Base-by-base conservation (phyloP, 495 filamentous ascomycete genomes). In the Tirmania nivea region DNA sequence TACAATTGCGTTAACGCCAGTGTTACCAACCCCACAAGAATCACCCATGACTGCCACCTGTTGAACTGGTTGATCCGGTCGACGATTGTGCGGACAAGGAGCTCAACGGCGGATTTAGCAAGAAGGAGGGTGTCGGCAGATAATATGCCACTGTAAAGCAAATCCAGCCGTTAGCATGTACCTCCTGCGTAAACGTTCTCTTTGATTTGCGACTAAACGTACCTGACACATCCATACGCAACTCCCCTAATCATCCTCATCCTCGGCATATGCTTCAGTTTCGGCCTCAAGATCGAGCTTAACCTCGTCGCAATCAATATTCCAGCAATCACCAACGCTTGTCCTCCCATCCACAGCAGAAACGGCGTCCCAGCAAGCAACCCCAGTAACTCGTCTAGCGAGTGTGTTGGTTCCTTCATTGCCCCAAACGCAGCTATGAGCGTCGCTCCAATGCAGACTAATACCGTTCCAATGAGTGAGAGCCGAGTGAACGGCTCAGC, bases 31-130 rank as follows among this genome's bases (percentile, higher is more conserved):
- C 76, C 83, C 17, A 95, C 64, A 12, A 99, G 74, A 48, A 96
- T 86, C 62, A 84, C 76, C 92, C 92, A 99, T 2, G 90, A 94
- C 62, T 95, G 84, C 84, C 87, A 99, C 55, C 85, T 81, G 51
- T 87, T 84, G 69, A 99, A 99, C 69, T 99, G 85, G 63, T 99
- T 99, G 56, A 78, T 70, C 57, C 79, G 73, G 65, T 94, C 86
- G 16, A 86, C 75, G 35, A 95, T 75, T 1, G 92, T 96, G 56
- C 86, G 80, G 51, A 99, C 84, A n/a, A 99, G 75, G 34, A 99
- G 73, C 70, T 96, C 90, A 48, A 96, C 90, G 12, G 92, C 88
- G 19, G 87, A 93, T 67, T 99, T 99, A 49, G 90, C 90, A 54
- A 99, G 77, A 45, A 99, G 75, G 5, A 99, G 75, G 39, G 81